Base-by-base conservation (phyloP, 129 eudicot species). In the Daucus carota region DNA sequence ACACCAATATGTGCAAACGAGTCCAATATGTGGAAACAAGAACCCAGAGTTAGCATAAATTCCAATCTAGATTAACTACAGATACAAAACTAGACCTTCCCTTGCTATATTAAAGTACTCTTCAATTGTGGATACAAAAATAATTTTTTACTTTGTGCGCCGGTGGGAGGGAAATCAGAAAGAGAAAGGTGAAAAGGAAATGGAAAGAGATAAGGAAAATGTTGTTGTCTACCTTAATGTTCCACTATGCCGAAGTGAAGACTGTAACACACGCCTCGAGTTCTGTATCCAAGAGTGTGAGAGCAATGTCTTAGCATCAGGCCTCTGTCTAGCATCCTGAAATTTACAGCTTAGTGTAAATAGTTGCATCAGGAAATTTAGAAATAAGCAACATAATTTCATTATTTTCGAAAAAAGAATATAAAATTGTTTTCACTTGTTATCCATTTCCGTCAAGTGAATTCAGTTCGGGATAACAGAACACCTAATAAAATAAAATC, bases 281-380 rank as follows among this genome's bases (percentile, higher is more conserved):
- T 94, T 94, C 45, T 87, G 94, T 80, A 95, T 95, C 99, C 99
- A 95, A 44, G 99, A 90, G 78, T 95, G 96, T 54, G 96, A 95
- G 79, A 95, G 97, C 79, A 95, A 81, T 44, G 94, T 86, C 86
- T 95, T 95, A n/a, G 99, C 99, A 85, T 95, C 99, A 65, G 99
- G 99, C 86, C 99, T 92, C 80, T 87, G 87, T 59, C 96, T 88
- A 68, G 99, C 99, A 86, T 95, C 99, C 99, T 95, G 84, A 82
- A 89, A 86, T 29, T 75, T 33, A 36, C 66, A 52, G 62, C 57
- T 52, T 26, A 43, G 52, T 33, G 77, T 81, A 80, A 85, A 45
- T 62, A 31, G 41, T 36, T 80, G 46, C 62, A 32, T 32, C 26
- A 80, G 78, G 73, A 62, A 80, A 12, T 50, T 43, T 31, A n/a